Conservation (phyloP, 2,329 filamentous ascomycete genomes). For the Monosporascus ibericus region DNA sequence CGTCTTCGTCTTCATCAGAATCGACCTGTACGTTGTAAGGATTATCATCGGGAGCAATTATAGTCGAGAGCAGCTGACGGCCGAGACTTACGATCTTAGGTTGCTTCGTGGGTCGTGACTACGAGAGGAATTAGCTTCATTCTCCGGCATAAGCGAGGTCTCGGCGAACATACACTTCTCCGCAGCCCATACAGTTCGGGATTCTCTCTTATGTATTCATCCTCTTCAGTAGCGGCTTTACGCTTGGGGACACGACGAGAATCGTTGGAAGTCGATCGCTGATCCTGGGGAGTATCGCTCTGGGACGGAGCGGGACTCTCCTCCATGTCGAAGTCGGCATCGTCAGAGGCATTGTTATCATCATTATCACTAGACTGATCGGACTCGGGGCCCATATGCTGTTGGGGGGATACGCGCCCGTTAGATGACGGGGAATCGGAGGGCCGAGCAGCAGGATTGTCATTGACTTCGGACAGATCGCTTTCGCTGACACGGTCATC, state of each 20-base stretch:
- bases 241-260: slow-evolving; percentile 68
- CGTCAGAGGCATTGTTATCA: slow-evolving; percentile 53
- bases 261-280: slow-evolving; percentile 64
- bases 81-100: slow-evolving; percentile 47
- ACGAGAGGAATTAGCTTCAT: not conserved
- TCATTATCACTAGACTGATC: slow-evolving; percentile 40
- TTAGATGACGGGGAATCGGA: slow-evolving; percentile 37
- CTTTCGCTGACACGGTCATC: slow-evolving; percentile 56
- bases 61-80: not conserved
- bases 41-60: slow-evolving; percentile 4
- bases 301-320: slow-evolving; percentile 47
- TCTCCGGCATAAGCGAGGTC: not conserved
- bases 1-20: slow-evolving; percentile 49
- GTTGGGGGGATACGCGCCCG: slow-evolving; percentile 19
- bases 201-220: slow-evolving; percentile 82
- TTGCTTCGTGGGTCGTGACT: slow-evolving; percentile 53
- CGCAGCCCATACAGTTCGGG: slow-evolving; percentile 92
- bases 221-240: slow-evolving; percentile 62
- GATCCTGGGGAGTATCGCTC: slow-evolving; percentile 42
- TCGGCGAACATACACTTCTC: slow-evolving; percentile 65
- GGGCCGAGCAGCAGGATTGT: slow-evolving; percentile 43
- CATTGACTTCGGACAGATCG: slow-evolving; percentile 68
- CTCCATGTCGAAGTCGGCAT: slow-evolving; percentile 72
- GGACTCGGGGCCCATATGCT: slow-evolving; percentile 30
- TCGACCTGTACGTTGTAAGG: slow-evolving; percentile 22